Base-by-base conservation (phyloP, 2,329 filamentous ascomycete species). In the Ophiocordyceps camponoti-rufipedis region DNA sequence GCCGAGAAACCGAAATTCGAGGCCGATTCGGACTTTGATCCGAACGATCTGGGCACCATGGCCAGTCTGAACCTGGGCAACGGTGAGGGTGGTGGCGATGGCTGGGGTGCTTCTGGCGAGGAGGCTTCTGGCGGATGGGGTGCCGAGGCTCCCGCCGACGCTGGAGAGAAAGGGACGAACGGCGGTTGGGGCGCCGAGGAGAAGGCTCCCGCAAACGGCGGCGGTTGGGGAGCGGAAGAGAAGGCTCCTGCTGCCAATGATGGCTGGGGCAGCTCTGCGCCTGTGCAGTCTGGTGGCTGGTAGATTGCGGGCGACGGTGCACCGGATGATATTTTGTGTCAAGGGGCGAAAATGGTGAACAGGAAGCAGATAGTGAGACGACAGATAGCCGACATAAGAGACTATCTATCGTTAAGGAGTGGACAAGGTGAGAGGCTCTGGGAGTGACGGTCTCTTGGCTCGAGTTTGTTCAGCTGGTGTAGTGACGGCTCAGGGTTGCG, bases 1-100 rank as follows among this genome's bases (percentile, higher is more conserved):
- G 56, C 59, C 0, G 55, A 61, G 14, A 64, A 73, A 18, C 61
- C 73, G 18, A 69, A 70, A 51, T 75, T 75, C 43, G 74, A 76
- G 53, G 69, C 68, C 0, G 72, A 74, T 44, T 72, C 69, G 0
- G 71, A 74, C 50, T 74, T 66, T 35, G 71, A 74, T 42, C 62
- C 59, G 1, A 54, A 60, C 16, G 61, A 62, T 18, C 50, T 57
- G 14, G 57, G 55, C 14, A 60, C 35, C 35, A 38, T 38, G 35
- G 35, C 55, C 8, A 53, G 48, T 40, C 53, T 47, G 2, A 54
- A 53, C 16, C 44, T 45, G 12, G 53, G 50, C 2, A 50, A 43
- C 13, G 52, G 45, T 16, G 14, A 38, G 14, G 10, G 6, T n/a
- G n/a, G 12, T 19, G 52, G 49, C 10, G 51, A 48, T 16, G 49